phyloP scores from a whole-genome alignment of 148 eudicot species.

The Limonium bicolor region DNA sequence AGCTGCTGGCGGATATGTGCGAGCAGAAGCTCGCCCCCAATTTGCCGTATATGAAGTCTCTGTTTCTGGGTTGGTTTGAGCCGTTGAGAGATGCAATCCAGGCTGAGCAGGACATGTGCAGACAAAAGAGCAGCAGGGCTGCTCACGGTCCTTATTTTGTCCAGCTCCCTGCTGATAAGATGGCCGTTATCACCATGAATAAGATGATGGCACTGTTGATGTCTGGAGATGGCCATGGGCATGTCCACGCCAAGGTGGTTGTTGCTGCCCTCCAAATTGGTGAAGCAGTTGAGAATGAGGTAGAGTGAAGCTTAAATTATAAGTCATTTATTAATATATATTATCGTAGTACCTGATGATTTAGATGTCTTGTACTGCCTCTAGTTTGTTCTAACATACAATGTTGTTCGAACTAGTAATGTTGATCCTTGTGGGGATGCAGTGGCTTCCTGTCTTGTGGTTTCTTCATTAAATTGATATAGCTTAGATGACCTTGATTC shows the following conservation, averaged over 20 bases:
- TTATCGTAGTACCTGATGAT: too few species aligned
- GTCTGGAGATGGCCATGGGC: slow-evolving; percentile 55
- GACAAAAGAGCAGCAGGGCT: slow-evolving; percentile 25
- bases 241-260: slow-evolving; percentile 57
- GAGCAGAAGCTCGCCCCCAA: slow-evolving; percentile 89
- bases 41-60: slow-evolving; percentile 82
- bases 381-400: too few species aligned
- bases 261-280: slow-evolving; percentile 69
- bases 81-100: slow-evolving; percentile 60
- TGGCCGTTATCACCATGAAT: slow-evolving; percentile 95
- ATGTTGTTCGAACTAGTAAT: too few species aligned
- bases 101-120: slow-evolving; percentile 49
- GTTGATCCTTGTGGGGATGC: too few species aligned
- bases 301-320: too few species aligned
- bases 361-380: too few species aligned
- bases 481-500: too few species aligned
- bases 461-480: too few species aligned
- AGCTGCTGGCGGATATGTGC: slow-evolving; percentile 75
- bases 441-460: too few species aligned
- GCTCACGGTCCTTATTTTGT: slow-evolving; percentile 37
- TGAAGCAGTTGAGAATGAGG: slow-evolving; percentile 93
- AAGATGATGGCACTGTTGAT: slow-evolving; percentile 77
- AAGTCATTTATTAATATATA: too few species aligned
- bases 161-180: slow-evolving; percentile 83
- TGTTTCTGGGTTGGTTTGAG: slow-evolving; percentile 98